Percentiles rank a stretch among this genome's conserved stretches.
These are phyloP conservation scores for Mucor lusitanicus DNA, from an alignment of 371 early-diverging fungal genomes.

Conservation along the genomic window DNA sequence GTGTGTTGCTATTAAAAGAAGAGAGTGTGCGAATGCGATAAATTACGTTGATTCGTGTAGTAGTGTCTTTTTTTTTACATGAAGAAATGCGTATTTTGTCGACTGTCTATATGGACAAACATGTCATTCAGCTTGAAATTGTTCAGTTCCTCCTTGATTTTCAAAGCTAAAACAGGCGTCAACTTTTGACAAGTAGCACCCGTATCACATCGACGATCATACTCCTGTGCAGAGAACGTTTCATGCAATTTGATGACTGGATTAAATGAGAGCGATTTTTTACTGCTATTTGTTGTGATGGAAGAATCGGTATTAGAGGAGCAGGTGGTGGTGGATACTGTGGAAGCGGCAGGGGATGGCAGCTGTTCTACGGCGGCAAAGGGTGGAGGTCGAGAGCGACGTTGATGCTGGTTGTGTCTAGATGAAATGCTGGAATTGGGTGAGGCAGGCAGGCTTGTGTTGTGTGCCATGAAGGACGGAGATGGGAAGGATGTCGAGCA, in stretches of 20 bases:
- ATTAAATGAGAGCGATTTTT: conserved; percentile 22
- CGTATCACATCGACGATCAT: conserved; percentile 69
- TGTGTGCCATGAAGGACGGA: neutral
- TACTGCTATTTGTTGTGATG: neutral
- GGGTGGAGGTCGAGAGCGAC: neutral
- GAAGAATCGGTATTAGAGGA: neutral
- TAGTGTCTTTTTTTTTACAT: conserved; percentile 36
- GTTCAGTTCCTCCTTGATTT: conserved; percentile 78
- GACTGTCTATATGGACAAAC: conserved; percentile 74
- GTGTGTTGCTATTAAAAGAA: neutral
- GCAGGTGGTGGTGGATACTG: conserved; percentile 10
- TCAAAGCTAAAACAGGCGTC: conserved; percentile 64
- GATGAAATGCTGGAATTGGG: conserved; percentile 20
- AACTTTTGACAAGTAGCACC: conserved; percentile 62
- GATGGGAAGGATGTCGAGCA: neutral
- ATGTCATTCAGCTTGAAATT: conserved; percentile 75
- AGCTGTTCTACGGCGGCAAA: neutral
- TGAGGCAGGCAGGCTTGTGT: conserved; percentile 13
- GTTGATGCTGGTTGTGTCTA: neutral
- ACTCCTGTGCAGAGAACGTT: conserved; percentile 65
- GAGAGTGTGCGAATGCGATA: neutral
- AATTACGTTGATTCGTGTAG: neutral
- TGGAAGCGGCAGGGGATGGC: conserved; percentile 23
- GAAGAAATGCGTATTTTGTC: conserved; percentile 73
- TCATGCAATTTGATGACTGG: conserved; percentile 38